Base-by-base conservation (phyloP, 192 early-diverging fungal genomes). In the Coemansia sp. region DNA sequence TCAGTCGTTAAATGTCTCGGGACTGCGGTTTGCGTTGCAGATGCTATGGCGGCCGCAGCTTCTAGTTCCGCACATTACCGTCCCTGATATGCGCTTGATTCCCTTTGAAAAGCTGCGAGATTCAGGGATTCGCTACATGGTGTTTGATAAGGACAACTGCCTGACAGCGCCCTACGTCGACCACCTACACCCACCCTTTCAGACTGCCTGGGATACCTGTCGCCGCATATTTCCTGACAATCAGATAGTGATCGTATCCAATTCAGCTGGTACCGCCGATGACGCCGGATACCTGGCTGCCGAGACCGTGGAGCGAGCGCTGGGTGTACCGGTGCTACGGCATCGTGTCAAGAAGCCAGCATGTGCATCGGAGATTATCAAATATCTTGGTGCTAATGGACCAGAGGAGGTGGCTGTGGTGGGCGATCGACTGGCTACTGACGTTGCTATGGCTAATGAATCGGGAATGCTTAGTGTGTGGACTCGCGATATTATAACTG, bases 61-160 rank as follows among this genome's bases (percentile, higher is more conserved):
- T 30, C 76, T 85, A 27, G 42, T 93, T 17, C 94, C 94, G 9
- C 82, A 89, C 45, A 46, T 88, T n/a, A 64, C 83, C 9, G 88
- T 93, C 14, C 13, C 53, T 78, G 87, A 93, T 51, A 82, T 92
- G 38, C 80, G 86, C 5, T 45, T 66, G 7, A 81, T 93, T 17
- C 80, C 87, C 26, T 92, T 84, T 66, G 54, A 41, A 4, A 46
- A 55, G 17, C 66, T 95, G 15, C 78, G 73, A 35, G 45, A 58
- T 11, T 39, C 56, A 1, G 90, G 89, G 2, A 82, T 94, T 50
- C 53, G 63, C 20, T 87, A 82, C 24, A 60, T 95, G n/a, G 89
- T 80, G 4, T 98, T 95, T 67, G 95, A 98, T 67, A 98, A 98
- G 72, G 95, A 98, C 65, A 98, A 98, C 79, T 94, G 92, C 22